These are phyloP conservation scores for Macrophomina pseudophaseolina DNA, from an alignment of 2,329 filamentous ascomycete genomes.

Conservation along the genomic window DNA sequence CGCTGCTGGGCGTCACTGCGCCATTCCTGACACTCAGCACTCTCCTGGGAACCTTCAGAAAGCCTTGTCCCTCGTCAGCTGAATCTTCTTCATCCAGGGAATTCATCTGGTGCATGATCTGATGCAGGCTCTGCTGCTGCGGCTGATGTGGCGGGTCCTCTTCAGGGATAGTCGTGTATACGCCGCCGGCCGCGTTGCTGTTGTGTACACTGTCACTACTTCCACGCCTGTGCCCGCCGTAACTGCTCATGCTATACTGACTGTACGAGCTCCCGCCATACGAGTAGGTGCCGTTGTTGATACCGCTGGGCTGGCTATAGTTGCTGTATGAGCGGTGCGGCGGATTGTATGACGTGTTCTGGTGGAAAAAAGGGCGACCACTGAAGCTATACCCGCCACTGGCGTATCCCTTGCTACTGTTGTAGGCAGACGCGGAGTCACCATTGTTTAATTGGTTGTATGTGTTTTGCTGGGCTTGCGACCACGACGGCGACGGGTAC, in stretches of 20 bases:
- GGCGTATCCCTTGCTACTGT: background rate
- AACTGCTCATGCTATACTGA: background rate
- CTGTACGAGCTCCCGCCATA: background rate
- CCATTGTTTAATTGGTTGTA: background rate
- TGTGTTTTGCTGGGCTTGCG: background rate
- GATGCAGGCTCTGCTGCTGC: background rate
- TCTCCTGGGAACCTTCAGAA: background rate
- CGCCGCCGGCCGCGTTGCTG: background rate
- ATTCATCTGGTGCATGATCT: slow-evolving; percentile 19
- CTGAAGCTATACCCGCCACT: background rate
- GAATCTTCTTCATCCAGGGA: slow-evolving; percentile 12
- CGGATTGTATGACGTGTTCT: slow-evolving; percentile 4
- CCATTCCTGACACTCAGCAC: slow-evolving; percentile 20
- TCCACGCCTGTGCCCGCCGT: background rate
- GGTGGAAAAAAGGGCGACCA: background rate
- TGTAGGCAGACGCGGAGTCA: too few species aligned
- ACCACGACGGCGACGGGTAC: slow-evolving; percentile 6
- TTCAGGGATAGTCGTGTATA: slow-evolving; percentile 6
- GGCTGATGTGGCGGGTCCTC: background rate
- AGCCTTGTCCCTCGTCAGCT: background rate
- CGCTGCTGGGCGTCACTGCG: slow-evolving; percentile 14
- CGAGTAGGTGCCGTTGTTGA: background rate
- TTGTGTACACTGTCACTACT: background rate
- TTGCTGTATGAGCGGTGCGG: background rate
- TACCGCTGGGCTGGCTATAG: background rate